Evolutionary conservation across 2,329 filamentous ascomycete genomes (phyloP), one percentile per base, ranked within the genome.

Genomic region (Paecilomyces niveus): DNA sequence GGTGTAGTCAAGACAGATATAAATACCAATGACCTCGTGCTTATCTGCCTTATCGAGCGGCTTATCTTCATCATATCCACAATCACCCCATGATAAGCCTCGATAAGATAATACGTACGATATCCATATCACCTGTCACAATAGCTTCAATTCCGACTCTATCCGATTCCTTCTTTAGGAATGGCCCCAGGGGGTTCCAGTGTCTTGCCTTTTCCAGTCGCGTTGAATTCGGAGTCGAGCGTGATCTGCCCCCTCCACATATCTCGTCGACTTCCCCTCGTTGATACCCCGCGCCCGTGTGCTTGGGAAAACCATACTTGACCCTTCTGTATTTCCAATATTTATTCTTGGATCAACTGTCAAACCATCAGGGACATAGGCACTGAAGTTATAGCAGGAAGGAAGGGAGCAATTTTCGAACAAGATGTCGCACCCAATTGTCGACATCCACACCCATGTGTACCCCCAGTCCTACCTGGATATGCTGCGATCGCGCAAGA

Each of bases 371-470:
- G 3, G 26, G 26, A 26, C 26, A 29, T 29, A 29, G 26, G 5
- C 26, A 29, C 26, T 29, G 24, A 26, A 21, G 21, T 26, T 31
- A 56, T 54, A 6, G 24, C 5, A 15, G 18, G 18, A 54, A 22
- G 5, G 3, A 54, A n/a, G 18, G 45, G 18, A 63, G 32, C 10
- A 29, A 52, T 26, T 13, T 29, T 13, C 22, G 3, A 52, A 52
- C 10, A 52, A 18, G 60, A 63, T 61, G 29, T 64, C 63, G 51
- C 74, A 78, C 62, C 70, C 78, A 24, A 75, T 82, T 59, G 80
- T 86, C 55, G 84, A 86, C 67, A 76, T 86, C 54, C 84, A 86
- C 70, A 86, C 84, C 7, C 84, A 87, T 74, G 78, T 86, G 67
- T 86, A 87, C 66, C 83, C 84, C 1, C 82, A 81, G 7, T 78